phyloP scores from a whole-genome alignment of 2,329 filamentous ascomycete species.

The Aspergillus tanneri region DNA sequence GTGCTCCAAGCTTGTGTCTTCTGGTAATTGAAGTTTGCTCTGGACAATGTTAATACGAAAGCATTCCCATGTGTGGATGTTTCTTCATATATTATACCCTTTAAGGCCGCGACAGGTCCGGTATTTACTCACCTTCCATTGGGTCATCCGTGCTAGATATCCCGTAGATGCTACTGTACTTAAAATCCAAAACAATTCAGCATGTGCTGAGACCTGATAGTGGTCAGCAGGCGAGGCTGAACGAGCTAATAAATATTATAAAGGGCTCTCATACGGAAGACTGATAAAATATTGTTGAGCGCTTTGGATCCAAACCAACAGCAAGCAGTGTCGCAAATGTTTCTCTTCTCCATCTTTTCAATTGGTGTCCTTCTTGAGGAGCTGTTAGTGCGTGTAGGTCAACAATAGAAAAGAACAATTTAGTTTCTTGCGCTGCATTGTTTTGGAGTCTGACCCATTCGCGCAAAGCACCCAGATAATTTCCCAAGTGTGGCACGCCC shows the following conservation, averaged over 20 bases:
- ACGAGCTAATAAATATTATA: background rate
- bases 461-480: conserved; percentile 85
- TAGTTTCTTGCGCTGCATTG: conserved; percentile 55
- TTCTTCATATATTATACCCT: too few relatives aligned
- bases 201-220: conserved; percentile 68
- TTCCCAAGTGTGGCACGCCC: conserved; percentile 88
- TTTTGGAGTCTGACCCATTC: conserved; percentile 84
- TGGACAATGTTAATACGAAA: conserved; percentile 33
- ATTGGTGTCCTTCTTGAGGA: conserved; percentile 61
- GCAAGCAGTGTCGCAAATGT: conserved; percentile 78
- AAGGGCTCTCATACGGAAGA: conserved; percentile 58
- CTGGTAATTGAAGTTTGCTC: conserved; percentile 70
- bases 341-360: conserved; percentile 68
- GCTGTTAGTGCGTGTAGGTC: conserved; percentile 92
- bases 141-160: conserved; percentile 96
- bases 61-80: background rate
- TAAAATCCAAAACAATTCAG: conserved; percentile 95
- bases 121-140: conserved; percentile 95
- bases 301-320: conserved; percentile 75
- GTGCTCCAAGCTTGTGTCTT: conserved; percentile 60
- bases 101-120: too few relatives aligned
- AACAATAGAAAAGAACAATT: conserved; percentile 80
- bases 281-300: conserved; percentile 79
- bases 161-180: conserved; percentile 89
- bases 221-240: conserved; percentile 6